Percentiles rank a stretch among this genome's conserved stretches.
Evolutionary conservation across 352 stramenopile genomes (phyloP).

Genomic region (Phytophthora pinifolia): DNA sequence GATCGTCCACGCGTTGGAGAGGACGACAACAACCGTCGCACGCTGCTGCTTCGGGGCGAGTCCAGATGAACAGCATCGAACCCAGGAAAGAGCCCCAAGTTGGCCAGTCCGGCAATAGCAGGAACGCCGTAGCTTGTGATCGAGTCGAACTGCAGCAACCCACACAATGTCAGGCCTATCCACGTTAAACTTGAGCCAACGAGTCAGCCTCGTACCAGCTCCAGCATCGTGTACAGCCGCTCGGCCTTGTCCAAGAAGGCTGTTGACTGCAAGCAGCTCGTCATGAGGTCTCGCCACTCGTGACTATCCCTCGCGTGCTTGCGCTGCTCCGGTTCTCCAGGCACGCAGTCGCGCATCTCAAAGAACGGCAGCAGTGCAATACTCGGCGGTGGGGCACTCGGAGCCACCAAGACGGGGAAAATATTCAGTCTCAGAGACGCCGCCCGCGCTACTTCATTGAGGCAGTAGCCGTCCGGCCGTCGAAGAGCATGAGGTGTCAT

Average conservation of each 20-base stretch:
- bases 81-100: slow-evolving; percentile 51
- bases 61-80: slow-evolving; percentile 36
- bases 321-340: slow-evolving; percentile 24
- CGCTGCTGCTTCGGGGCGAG: slow-evolving; percentile 38
- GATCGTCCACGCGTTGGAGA: slow-evolving; percentile 18
- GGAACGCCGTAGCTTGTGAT: slow-evolving; percentile 67
- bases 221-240: slow-evolving; percentile 59
- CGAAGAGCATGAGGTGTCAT: slow-evolving; percentile 81
- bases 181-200: background rate
- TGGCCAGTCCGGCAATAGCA: slow-evolving; percentile 55
- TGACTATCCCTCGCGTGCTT: slow-evolving; percentile 33
- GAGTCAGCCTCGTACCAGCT: slow-evolving; percentile 43
- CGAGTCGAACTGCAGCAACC: slow-evolving; percentile 51
- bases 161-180: slow-evolving; percentile 7
- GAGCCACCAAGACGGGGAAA: slow-evolving; percentile 67
- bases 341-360: slow-evolving; percentile 71
- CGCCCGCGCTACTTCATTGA: slow-evolving; percentile 77
- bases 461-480: slow-evolving; percentile 71
- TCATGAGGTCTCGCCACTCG: slow-evolving; percentile 50
- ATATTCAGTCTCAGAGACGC: slow-evolving; percentile 61
- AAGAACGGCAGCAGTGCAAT: slow-evolving; percentile 79
- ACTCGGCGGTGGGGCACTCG: slow-evolving; percentile 64
- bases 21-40: slow-evolving; percentile 41
- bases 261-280: slow-evolving; percentile 30
- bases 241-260: slow-evolving; percentile 50